These are phyloP conservation scores for Candida tropicalis DNA, from an alignment of 1,139 yeast species.

Conservation along the genomic window DNA sequence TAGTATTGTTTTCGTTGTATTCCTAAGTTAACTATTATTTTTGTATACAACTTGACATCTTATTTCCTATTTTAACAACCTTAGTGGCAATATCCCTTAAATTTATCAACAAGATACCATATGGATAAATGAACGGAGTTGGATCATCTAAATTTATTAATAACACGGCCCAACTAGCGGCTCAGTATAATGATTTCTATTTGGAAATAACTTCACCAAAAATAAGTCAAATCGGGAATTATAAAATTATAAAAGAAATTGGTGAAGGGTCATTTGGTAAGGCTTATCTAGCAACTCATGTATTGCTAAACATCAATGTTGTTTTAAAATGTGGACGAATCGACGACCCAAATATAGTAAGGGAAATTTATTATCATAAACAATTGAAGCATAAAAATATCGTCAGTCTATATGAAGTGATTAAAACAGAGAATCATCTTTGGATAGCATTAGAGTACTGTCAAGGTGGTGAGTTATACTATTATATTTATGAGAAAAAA, in stretches of 20 bases:
- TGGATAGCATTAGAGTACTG: constrained; percentile 94
- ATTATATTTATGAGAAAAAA: constrained; percentile 61
- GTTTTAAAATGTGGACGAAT: constrained; percentile 86
- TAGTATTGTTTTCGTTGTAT: no score
- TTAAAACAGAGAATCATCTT: constrained; percentile 74
- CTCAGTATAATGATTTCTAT: constrained; percentile 65
- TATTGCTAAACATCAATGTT: constrained; percentile 69
- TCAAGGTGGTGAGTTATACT: constrained; percentile 84
- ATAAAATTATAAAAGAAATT: constrained; percentile 66
- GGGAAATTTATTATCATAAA: constrained; percentile 88
- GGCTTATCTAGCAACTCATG: constrained; percentile 82
- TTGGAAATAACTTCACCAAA: constrained; percentile 54
- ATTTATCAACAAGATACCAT: background rate
- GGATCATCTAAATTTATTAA: constrained; percentile 18
- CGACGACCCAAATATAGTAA: constrained; percentile 83
- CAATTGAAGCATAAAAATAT: constrained; percentile 85
- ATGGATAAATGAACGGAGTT: constrained; percentile 7
- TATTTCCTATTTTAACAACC: no score
- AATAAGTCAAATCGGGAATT: constrained; percentile 73
- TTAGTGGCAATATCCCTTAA: no score
- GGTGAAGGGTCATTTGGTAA: constrained; percentile 95
- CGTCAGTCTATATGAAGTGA: constrained; percentile 82
- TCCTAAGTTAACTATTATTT: no score
- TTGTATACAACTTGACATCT: no score
- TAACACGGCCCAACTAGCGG: constrained; percentile 52